Base-by-base conservation (phyloP, 371 early-diverging fungal genomes). In the Mortierella polycephala region DNA sequence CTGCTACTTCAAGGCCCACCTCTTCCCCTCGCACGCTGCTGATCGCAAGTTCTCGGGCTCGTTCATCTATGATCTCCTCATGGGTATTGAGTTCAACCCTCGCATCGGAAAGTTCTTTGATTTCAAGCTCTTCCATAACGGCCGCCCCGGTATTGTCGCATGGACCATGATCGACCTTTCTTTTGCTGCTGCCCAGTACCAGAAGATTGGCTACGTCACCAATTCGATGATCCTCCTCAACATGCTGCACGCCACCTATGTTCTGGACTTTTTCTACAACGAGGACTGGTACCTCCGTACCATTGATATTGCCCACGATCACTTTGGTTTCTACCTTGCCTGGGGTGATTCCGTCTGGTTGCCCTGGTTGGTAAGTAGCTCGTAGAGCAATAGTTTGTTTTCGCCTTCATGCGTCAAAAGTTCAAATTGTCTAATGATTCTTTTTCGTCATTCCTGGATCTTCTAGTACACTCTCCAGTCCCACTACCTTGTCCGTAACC, bases 231-330 rank as follows among this genome's bases (percentile, higher is more conserved):
- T 91, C 39, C 80, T 92, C 20, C 65, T 94, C 67, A 93, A 91
- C 84, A 54, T 89, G 57, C 72, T 94, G 69, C 93, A 94, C 72
- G 84, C 85, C 20, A 81, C 88, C 62, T 94, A 94, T 66, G 93
- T 94, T 44, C 51, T 92, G 49, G 94, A 94, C 83, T 94, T 92
- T 75, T 94, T 94, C 85, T 86, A 85, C 82, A 83, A 90, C 81
- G 94, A 94, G 85, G 93, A 94, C 83, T 94, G 94, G 94, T 94
- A 94, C 82, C 83, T 94, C 59, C 72, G 92, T 51, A 94, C 94
- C 59, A 92, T 93, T 64, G 87, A 88, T 64, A 88, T 89, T 70
- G 88, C 88, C 58, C 94, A 94, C 80, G 94, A 94, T 75, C 94
- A 94, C 83, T 92, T 93, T 73, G 94, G 94, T 47, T 84, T 85